Percentiles rank a stretch among this genome's conserved stretches.
phyloP scores from a whole-genome alignment of 2,329 filamentous ascomycete species.

The Colletotrichum sp. region DNA sequence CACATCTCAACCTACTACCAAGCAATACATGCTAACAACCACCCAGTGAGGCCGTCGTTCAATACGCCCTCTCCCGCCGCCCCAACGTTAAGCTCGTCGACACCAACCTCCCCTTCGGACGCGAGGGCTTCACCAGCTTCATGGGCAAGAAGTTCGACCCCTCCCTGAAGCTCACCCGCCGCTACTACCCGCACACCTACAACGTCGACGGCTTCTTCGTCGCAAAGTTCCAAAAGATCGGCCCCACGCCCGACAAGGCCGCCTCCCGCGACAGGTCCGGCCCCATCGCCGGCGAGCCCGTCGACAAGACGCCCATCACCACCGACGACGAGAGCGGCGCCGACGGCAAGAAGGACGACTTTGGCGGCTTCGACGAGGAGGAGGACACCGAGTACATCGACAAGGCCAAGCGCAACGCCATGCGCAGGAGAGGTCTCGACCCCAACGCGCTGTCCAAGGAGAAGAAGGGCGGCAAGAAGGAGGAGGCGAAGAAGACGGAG shows the following conservation, averaged over 20 bases:
- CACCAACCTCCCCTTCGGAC: slow-evolving; percentile 87
- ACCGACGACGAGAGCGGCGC: slow-evolving; percentile 47
- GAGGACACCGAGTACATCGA: slow-evolving; percentile 76
- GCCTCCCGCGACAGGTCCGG: slow-evolving; percentile 24
- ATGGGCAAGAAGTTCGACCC: slow-evolving; percentile 92
- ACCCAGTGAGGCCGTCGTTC: slow-evolving; percentile 83
- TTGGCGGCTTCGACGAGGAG: slow-evolving; percentile 77
- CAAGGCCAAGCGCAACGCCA: slow-evolving; percentile 73
- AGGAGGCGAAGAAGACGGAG: slow-evolving; percentile 23
- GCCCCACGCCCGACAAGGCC: slow-evolving; percentile 69
- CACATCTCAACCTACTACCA: neutral
- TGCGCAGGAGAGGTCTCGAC: slow-evolving; percentile 77
- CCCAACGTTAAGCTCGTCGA: slow-evolving; percentile 95
- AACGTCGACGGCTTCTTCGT: slow-evolving; percentile 99
- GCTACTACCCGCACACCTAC: slow-evolving; percentile 90
- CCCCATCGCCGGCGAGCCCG: slow-evolving; percentile 46
- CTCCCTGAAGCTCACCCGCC: slow-evolving; percentile 79
- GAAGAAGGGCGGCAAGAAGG: slow-evolving; percentile 24
- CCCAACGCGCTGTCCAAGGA: slow-evolving; percentile 60
- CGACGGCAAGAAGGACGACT: slow-evolving; percentile 49
- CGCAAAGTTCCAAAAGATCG: slow-evolving; percentile 94
- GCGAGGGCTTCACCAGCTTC: slow-evolving; percentile 89
- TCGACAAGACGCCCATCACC: slow-evolving; percentile 74
- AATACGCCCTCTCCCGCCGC: slow-evolving; percentile 89
- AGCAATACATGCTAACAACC: slow-evolving; percentile 6